phyloP scores from a whole-genome alignment of 169 alveolate genomes.

The Eimeria mitis region DNA sequence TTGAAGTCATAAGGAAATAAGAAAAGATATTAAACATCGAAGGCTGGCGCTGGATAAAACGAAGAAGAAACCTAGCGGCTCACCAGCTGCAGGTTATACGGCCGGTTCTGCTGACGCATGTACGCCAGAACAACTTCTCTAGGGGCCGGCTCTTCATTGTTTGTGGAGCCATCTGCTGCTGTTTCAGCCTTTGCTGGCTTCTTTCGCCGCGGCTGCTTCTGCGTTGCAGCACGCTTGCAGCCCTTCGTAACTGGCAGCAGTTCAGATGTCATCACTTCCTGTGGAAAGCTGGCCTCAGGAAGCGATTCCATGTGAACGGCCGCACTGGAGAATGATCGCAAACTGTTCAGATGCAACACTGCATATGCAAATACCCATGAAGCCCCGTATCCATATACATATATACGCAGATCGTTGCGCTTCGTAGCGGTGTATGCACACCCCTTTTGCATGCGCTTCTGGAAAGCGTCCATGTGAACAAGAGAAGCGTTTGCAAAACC shows the following conservation, averaged over 20 bases:
- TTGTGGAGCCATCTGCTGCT: not conserved
- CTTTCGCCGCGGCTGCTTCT: conserved; percentile 59
- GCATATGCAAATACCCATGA: not conserved
- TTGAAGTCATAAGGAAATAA: not conserved
- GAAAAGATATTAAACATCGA: not conserved
- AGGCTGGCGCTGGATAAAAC: not conserved
- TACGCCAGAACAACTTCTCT: conserved; percentile 36
- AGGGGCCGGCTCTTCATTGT: not conserved
- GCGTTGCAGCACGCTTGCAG: conserved; percentile 18
- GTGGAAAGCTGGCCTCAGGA: not conserved
- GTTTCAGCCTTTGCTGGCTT: conserved; percentile 6
- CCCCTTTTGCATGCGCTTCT: not conserved
- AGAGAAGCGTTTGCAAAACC: not conserved
- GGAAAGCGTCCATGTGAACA: not conserved
- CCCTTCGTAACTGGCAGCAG: not conserved
- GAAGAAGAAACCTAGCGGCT: not conserved
- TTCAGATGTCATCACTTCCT: not conserved
- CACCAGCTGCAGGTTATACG: conserved; percentile 80
- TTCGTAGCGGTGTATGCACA: not conserved
- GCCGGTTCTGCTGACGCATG: conserved; percentile 75
- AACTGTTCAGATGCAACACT: not conserved
- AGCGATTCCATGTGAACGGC: not conserved
- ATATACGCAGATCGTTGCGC: not conserved
- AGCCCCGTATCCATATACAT: not conserved
- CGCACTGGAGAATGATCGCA: not conserved